Percentiles rank a stretch among this genome's conserved stretches.
Evolutionary conservation across 306 rosid genomes (phyloP).

Genomic region (Coriaria nepalensis): DNA sequence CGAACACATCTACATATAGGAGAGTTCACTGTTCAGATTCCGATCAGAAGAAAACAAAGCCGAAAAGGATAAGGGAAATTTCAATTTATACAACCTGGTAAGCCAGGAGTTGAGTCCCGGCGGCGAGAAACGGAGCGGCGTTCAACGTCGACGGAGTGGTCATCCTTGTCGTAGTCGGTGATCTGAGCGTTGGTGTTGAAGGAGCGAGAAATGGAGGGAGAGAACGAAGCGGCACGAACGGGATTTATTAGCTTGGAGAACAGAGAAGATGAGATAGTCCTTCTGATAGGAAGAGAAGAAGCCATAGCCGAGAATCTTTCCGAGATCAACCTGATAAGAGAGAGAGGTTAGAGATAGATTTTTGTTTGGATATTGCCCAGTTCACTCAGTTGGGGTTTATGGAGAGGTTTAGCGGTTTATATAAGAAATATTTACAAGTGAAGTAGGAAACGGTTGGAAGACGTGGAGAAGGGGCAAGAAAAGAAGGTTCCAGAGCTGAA

Average conservation of each 20-base stretch:
- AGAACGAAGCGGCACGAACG: constrained; percentile 12
- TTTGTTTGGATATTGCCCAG: too few relatives aligned
- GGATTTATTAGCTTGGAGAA: constrained; percentile 17
- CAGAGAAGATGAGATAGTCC: constrained; percentile 14
- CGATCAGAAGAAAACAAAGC: too few relatives aligned
- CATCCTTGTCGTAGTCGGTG: constrained; percentile 9
- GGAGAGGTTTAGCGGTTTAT: background rate
- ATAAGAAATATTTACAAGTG: background rate
- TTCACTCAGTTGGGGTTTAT: background rate
- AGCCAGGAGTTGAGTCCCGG: constrained; percentile 12
- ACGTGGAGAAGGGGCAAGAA: constrained; percentile 7
- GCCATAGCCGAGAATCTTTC: constrained; percentile 10
- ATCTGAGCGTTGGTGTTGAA: constrained; percentile 34
- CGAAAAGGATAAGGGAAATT: too few relatives aligned
- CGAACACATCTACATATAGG: constrained; percentile 37
- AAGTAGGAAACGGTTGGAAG: background rate
- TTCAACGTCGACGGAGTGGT: constrained; percentile 13
- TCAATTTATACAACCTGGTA: constrained; percentile 17
- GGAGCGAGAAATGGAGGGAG: constrained; percentile 25
- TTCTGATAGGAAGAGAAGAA: constrained; percentile 15
- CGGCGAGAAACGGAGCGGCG: constrained; percentile 22
- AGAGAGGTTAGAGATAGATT: background rate
- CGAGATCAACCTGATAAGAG: background rate
- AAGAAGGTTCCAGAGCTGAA: constrained; percentile 16
- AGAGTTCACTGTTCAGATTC: too few relatives aligned